Evolutionary conservation across 768 basidiomycete species (phyloP), one percentile per base, ranked within the genome.

Genomic region (Russula sp.): DNA sequence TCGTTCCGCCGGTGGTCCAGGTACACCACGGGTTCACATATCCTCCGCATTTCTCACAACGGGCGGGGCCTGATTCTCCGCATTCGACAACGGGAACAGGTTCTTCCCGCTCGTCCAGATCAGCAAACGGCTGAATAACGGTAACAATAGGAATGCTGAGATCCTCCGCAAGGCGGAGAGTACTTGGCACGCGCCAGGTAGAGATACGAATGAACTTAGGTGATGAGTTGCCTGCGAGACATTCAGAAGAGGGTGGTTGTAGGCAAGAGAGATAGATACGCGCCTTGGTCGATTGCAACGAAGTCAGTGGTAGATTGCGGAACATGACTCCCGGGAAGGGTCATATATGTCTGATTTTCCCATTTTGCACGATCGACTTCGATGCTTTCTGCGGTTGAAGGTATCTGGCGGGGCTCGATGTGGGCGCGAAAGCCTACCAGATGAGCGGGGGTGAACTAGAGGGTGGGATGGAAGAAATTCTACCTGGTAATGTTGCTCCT

Each of bases 1-100:
- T 84, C 62, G 81, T 80, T 6, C 97, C 97, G 3, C 90, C 90
- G 9, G 88, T 82, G 20, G 82, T 75, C 86, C 92, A 99, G 31
- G 77, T 77, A 73, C 88, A 93, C 94, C 94, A 98, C 0, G 94
- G 89, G 71, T 98, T 98, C 68, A 99, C 79, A 73, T 98, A 99
- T 0, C 81, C 91, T 67, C 91, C 81, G 73, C 97, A 99, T 39
- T 82, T 78, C 50, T 79, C 82, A 69, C 97, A 99, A 37, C 97
- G 82, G 27, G 89, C 82, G 13, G 96, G 97, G 13, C 94, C 94
- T 1, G 73, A 71, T 31, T 79, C 77, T 6, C 86, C 87, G 37
- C 84, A 82, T 59, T 90, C 84, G 4, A 98, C 84, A 6, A 91
- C 67, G 0, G 94, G 92, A 13, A 98, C 75, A 0, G 85, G 80